Conservation (phyloP, 495 filamentous ascomycete genomes). For the Aspergillus sparsus region DNA sequence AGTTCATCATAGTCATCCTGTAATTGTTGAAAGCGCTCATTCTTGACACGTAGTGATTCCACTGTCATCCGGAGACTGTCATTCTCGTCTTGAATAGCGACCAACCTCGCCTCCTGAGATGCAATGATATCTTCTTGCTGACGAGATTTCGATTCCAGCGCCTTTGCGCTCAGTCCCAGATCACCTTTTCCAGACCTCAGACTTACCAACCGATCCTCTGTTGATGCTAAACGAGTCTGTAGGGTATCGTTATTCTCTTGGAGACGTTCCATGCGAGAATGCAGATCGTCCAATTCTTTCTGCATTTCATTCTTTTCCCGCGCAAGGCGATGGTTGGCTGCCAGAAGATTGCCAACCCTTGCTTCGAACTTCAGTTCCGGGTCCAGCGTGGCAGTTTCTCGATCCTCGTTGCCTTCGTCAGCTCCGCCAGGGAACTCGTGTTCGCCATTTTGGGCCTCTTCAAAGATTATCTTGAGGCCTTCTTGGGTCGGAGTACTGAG, state of each 20-base stretch:
- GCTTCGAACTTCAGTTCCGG: slow-evolving; percentile 56
- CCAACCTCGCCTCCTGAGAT: slow-evolving; percentile 57
- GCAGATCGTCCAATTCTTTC: slow-evolving; percentile 54
- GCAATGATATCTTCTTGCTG: slow-evolving; percentile 60
- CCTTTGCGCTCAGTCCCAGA: slow-evolving; percentile 46
- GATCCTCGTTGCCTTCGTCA: slow-evolving; percentile 42
- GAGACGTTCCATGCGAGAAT: slow-evolving; percentile 57
- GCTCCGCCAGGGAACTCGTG: slow-evolving; percentile 38
- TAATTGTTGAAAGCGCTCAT: slow-evolving; percentile 55
- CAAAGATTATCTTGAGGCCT: slow-evolving; percentile 51
- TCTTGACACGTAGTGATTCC: slow-evolving; percentile 27
- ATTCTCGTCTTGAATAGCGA: slow-evolving; percentile 43
- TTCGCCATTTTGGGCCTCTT: slow-evolving; percentile 48
- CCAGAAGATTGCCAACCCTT: slow-evolving; percentile 52
- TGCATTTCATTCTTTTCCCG: slow-evolving; percentile 55
- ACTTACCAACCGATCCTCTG: slow-evolving; percentile 50
- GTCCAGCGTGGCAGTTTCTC: slow-evolving; percentile 42
- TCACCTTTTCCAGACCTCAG: slow-evolving; percentile 48
- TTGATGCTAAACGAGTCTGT: slow-evolving; percentile 47
- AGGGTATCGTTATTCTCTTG: slow-evolving; percentile 59
- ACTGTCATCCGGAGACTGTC: slow-evolving; percentile 15
- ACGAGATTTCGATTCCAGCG: slow-evolving; percentile 47
- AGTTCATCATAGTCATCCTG: slow-evolving; percentile 71
- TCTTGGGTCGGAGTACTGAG: slow-evolving; percentile 49
- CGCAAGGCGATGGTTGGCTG: slow-evolving; percentile 50